A percentile compares a stretch with the other conserved stretches of the same genome.
Conservation (phyloP, 2,329 filamentous ascomycete species). For the Fusarium multiceps region DNA sequence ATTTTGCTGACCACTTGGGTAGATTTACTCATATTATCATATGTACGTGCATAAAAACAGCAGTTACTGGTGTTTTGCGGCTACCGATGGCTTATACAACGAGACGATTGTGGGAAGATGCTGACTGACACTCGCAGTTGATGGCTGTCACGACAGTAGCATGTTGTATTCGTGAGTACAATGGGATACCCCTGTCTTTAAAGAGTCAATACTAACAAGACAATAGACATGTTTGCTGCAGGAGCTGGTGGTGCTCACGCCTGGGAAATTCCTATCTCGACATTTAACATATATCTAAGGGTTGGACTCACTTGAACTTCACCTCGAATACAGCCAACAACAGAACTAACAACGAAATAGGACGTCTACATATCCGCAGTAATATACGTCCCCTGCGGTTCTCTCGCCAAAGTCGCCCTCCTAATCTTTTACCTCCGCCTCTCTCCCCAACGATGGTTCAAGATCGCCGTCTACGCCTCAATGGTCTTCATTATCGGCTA, state of each 20-base stretch:
- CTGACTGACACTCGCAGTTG: constrained; percentile 20
- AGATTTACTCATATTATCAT: constrained; percentile 35
- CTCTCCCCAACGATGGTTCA: constrained; percentile 51
- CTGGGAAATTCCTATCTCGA: constrained; percentile 48
- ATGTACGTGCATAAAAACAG: constrained; percentile 14
- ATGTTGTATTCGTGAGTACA: constrained; percentile 34
- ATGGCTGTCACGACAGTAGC: constrained; percentile 34
- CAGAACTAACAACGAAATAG: constrained; percentile 21
- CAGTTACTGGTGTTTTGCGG: fast-evolving
- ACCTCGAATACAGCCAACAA: fast-evolving
- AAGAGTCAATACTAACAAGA: neutral
- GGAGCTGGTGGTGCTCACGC: constrained; percentile 46
- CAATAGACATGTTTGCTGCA: constrained; percentile 46
- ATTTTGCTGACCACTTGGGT: constrained; percentile 7
- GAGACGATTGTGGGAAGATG: neutral
- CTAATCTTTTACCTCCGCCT: constrained; percentile 54
- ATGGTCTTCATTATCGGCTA: constrained; percentile 49
- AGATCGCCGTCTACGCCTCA: constrained; percentile 45
- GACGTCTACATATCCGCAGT: constrained; percentile 44
- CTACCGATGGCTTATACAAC: neutral
- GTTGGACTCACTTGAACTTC: constrained; percentile 7
- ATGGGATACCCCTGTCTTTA: fast-evolving
- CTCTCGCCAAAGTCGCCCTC: constrained; percentile 53
- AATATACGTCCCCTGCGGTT: constrained; percentile 51
- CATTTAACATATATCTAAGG: constrained; percentile 44